These are phyloP conservation scores for Patellaria atrata DNA, from an alignment of 495 filamentous ascomycete genomes.

Conservation along the genomic window DNA sequence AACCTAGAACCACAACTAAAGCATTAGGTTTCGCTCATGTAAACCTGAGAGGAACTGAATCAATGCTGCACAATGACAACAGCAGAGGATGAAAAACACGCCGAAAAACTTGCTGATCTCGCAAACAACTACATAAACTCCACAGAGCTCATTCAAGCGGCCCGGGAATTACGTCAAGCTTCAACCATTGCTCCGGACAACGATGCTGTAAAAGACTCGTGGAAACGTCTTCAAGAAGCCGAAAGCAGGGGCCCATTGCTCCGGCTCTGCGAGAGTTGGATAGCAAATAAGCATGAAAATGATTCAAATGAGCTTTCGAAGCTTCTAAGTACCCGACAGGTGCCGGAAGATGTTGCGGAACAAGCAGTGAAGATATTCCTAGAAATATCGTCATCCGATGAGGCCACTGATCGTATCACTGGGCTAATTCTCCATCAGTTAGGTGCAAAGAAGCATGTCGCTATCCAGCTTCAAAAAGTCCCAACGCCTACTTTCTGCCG, in stretches of 20 bases:
- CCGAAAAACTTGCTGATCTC: conserved; percentile 10
- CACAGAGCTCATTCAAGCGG: conserved; percentile 18
- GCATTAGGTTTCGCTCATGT: too few species aligned
- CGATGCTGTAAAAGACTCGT: conserved; percentile 36
- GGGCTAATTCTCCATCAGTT: conserved; percentile 41
- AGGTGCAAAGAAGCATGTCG: conserved; percentile 42
- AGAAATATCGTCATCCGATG: conserved; percentile 26
- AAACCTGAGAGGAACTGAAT: too few species aligned
- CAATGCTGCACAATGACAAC: conserved; percentile 15
- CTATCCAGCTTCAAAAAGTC: conserved; percentile 33
- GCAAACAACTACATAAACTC: conserved; percentile 7
- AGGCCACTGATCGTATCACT: conserved; percentile 43
- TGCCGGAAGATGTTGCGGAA: conserved; percentile 37
- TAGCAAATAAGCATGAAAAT: conserved; percentile 34
- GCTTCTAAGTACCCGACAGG: conserved; percentile 38
- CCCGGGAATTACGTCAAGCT: conserved; percentile 47
- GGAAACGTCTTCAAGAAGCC: conserved; percentile 37
- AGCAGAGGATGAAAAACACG: conserved; percentile 13
- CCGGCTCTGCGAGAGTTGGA: conserved; percentile 40
- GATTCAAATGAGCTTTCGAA: conserved; percentile 43
- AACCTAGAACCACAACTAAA: too few species aligned
- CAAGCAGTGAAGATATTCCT: conserved; percentile 42
- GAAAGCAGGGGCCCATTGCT: conserved; percentile 35
- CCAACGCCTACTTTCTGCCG: conserved; percentile 40
- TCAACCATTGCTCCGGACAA: conserved; percentile 45